These are phyloP conservation scores for Fusarium hainanense DNA, from an alignment of 2,329 filamentous ascomycete species.

Conservation along the genomic window DNA sequence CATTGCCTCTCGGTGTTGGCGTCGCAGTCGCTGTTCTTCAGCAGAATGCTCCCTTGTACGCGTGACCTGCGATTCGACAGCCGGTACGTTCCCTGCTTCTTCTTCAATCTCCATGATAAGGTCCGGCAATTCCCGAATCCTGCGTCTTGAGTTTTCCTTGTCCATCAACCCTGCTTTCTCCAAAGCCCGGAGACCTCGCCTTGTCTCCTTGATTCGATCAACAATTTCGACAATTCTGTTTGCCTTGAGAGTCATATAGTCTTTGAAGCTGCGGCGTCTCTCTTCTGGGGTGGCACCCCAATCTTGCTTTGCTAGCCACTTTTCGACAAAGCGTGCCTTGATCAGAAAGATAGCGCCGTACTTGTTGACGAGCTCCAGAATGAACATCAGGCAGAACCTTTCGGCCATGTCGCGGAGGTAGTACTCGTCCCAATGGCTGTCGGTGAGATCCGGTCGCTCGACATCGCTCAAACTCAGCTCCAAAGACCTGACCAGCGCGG, in stretches of 20 bases:
- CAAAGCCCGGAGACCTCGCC: conserved; percentile 63
- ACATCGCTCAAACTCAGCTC: conserved; percentile 65
- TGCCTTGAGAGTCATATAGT: conserved; percentile 61
- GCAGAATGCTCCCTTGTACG: conserved; percentile 63
- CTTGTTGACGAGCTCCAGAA: conserved; percentile 68
- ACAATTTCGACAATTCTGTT: conserved; percentile 67
- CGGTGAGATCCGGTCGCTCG: conserved; percentile 62
- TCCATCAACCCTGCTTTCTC: conserved; percentile 61
- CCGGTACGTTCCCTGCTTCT: conserved; percentile 39
- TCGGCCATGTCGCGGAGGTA: conserved; percentile 70
- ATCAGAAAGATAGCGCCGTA: conserved; percentile 68
- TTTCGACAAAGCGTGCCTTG: conserved; percentile 73
- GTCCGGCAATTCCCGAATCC: conserved; percentile 48
- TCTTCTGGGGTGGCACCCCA: conserved; percentile 70
- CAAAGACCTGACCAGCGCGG: conserved; percentile 69
- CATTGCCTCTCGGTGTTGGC: conserved; percentile 87
- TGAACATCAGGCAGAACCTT: conserved; percentile 68
- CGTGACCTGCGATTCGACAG: conserved; percentile 45
- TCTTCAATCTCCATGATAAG: conserved; percentile 51
- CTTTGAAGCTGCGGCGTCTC: conserved; percentile 63
- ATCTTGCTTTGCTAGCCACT: conserved; percentile 79
- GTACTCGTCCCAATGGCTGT: conserved; percentile 71
- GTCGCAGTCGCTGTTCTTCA: conserved; percentile 77
- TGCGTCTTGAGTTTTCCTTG: conserved; percentile 48
- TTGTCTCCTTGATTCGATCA: conserved; percentile 60